Percentiles rank a stretch among this genome's conserved stretches.
phyloP scores from a whole-genome alignment of 148 eudicot genomes.

The Vaccinium darrowii region DNA sequence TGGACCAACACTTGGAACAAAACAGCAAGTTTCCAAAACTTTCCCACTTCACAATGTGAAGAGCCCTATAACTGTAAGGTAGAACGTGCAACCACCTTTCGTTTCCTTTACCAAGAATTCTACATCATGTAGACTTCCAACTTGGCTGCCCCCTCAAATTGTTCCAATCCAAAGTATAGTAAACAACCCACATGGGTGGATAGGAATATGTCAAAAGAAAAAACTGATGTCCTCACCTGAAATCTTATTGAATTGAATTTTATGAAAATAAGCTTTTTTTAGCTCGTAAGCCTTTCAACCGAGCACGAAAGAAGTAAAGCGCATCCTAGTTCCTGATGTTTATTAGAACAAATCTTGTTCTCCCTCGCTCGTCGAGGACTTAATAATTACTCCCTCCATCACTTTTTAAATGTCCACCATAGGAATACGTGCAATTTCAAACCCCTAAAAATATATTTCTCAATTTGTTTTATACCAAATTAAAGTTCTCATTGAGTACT shows the following conservation, averaged over 20 bases:
- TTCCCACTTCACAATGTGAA: background rate
- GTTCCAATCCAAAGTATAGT: background rate
- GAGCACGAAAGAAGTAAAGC: background rate
- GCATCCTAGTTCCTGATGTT: background rate
- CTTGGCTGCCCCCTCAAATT: background rate
- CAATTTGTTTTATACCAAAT: too few relatives aligned
- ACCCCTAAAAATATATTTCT: too few relatives aligned
- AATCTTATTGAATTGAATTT: background rate
- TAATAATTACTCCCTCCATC: background rate
- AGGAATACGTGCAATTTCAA: too few relatives aligned
- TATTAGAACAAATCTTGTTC: background rate
- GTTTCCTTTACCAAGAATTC: background rate
- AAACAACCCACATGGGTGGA: background rate
- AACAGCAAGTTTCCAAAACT: background rate
- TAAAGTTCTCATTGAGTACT: too few relatives aligned
- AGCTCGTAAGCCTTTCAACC: too few relatives aligned
- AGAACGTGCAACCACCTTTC: background rate
- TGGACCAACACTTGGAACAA: background rate
- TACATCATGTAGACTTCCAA: background rate
- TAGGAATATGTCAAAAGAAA: background rate
- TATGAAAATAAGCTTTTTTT: too few relatives aligned
- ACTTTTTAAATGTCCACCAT: too few relatives aligned
- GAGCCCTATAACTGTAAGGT: background rate
- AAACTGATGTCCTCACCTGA: background rate
- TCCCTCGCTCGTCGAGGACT: background rate